Evolutionary conservation across 495 filamentous ascomycete genomes (phyloP).

Genomic region (Aspergillus conjunctus): DNA sequence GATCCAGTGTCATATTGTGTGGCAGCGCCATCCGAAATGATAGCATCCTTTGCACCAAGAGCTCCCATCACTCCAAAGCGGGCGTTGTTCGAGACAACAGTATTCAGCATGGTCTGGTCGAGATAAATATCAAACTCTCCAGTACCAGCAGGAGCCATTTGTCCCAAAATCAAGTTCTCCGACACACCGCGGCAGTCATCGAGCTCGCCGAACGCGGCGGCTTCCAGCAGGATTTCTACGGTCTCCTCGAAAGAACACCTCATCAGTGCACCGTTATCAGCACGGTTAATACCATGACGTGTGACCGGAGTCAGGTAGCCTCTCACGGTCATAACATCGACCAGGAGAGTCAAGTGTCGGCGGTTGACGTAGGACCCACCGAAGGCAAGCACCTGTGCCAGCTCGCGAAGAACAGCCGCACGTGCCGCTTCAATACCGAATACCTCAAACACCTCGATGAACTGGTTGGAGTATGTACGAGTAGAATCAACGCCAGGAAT

Average conservation of each 20-base stretch:
- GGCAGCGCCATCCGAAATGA: constrained; percentile 75
- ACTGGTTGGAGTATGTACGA: constrained; percentile 93
- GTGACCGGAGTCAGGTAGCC: constrained; percentile 94
- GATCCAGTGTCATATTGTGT: constrained; percentile 95
- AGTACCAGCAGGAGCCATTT: constrained; percentile 94
- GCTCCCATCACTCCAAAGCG: constrained; percentile 76
- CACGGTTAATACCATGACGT: constrained; percentile 96
- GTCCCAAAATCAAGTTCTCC: constrained; percentile 97
- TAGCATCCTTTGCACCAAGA: constrained; percentile 70
- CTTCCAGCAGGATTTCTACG: constrained; percentile 95
- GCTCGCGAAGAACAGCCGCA: constrained; percentile 78
- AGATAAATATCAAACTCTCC: constrained; percentile 90
- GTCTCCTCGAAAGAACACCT: constrained; percentile 99
- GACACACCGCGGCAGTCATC: constrained; percentile 98
- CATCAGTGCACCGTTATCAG: constrained; percentile 98
- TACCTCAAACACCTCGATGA: constrained; percentile 88
- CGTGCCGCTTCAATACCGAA: constrained; percentile 96
- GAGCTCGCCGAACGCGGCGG: constrained; percentile 88
- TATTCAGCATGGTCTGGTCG: constrained; percentile 93
- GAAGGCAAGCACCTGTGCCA: constrained; percentile 89
- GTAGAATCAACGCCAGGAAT: constrained; percentile 86
- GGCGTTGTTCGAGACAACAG: constrained; percentile 87
- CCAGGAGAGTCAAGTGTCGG: constrained; percentile 91
- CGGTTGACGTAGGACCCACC: constrained; percentile 99
- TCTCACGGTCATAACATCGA: constrained; percentile 97